These are phyloP conservation scores for Nemania sp. DNA, from an alignment of 2,329 filamentous ascomycete species.

Conservation along the genomic window DNA sequence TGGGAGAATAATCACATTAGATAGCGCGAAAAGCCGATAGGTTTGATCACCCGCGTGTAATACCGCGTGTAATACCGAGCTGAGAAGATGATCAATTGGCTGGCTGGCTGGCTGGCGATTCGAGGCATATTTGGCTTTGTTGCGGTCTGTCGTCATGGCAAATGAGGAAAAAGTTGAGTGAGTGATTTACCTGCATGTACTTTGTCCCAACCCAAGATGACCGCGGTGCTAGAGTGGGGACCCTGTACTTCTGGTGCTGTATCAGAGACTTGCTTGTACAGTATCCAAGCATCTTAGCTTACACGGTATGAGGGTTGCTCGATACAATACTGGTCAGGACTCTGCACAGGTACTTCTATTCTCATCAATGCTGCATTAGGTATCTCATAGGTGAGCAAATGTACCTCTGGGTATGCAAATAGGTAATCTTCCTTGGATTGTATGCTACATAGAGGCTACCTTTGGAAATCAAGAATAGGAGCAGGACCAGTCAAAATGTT, in stretches of 20 bases:
- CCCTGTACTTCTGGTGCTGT: constrained; percentile 11
- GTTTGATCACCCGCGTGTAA: background rate
- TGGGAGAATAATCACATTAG: background rate
- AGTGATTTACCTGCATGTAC: constrained; percentile 34
- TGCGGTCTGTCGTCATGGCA: constrained; percentile 32
- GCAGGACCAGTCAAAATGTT: too few species aligned
- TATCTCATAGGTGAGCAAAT: too few species aligned
- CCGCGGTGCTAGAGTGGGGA: constrained; percentile 18
- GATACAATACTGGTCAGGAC: background rate
- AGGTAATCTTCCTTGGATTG: too few species aligned
- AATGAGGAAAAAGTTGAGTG: constrained; percentile 28
- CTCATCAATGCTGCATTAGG: constrained; percentile 14
- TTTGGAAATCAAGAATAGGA: too few species aligned
- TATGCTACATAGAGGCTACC: too few species aligned
- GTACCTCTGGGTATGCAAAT: too few species aligned
- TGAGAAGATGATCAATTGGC: background rate
- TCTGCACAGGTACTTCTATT: constrained; percentile 9
- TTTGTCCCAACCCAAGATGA: constrained; percentile 17
- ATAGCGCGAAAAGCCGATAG: background rate
- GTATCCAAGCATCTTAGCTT: background rate
- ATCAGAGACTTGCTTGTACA: constrained; percentile 19
- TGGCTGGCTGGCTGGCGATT: constrained; percentile 11
- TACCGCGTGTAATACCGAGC: background rate
- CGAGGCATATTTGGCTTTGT: constrained; percentile 27
- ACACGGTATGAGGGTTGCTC: constrained; percentile 4